Base-by-base conservation (phyloP, 2,329 filamentous ascomycete species). In the Scedosporium minutisporum region DNA sequence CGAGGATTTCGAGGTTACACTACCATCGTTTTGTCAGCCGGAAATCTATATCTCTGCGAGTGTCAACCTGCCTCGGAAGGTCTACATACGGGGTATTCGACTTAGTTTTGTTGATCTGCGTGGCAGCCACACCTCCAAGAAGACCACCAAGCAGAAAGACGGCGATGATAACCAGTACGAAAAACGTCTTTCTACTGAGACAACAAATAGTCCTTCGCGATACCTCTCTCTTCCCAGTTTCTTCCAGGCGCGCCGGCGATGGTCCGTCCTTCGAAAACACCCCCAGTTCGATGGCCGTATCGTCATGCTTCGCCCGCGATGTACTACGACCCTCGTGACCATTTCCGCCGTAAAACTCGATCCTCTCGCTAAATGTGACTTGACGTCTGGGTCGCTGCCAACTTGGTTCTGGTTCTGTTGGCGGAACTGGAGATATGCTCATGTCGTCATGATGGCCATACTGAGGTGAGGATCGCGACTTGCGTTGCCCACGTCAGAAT, bases 401-500 rank as follows among this genome's bases (percentile, higher is more conserved):
- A 42, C 58, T 60, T 42, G 58, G 16, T 60, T 48, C 58, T 23
- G 58, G 58, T 60, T 48, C 58, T 25, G 58, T 60, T 21, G 58
- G 58, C 58, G 42, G 48, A 25, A 29, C 23, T 46, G 58, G 58
- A 42, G 58, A 60, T 21, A 60, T 48, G 58, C 6, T 48, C 58
- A 60, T 60, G 58, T 48, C 58, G 58, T 10, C 58, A 60, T 60
- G 58, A 60, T 48, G 7, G 58, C 58, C 58, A 60, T 60, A 23
- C 58, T 29, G 58, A 44, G 33, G 3, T 14, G 18, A 53, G 14
- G 21, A 53, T 42, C 29, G 21, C 57, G 23, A 59, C 18, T 44
- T 1, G 4, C 33, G 16, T 14, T 33, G 29, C 42, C 57, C 21
- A 44, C n/a, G 57, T 21, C 7, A 18, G n/a, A 59, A 7, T 6